These are phyloP conservation scores for Penicillium manginii DNA, from an alignment of 495 filamentous ascomycete species.

Conservation along the genomic window DNA sequence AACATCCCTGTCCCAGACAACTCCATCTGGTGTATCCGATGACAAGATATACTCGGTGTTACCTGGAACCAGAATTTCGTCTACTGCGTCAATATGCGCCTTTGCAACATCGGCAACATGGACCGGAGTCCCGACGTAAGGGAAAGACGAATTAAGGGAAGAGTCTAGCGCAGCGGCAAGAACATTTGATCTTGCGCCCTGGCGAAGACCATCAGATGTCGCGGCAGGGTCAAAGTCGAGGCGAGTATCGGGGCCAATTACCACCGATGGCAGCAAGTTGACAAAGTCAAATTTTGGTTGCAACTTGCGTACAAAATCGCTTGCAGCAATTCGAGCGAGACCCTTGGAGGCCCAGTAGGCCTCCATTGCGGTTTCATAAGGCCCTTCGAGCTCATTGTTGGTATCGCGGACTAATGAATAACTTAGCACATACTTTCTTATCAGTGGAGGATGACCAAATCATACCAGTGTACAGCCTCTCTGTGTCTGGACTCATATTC, in stretches of 20 bases:
- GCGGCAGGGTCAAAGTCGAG: conserved; percentile 13
- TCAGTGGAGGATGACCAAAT: background rate
- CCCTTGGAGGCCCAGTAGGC: conserved; percentile 37
- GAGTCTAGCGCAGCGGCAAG: conserved; percentile 17
- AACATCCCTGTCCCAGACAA: conserved; percentile 48
- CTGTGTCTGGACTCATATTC: conserved; percentile 26
- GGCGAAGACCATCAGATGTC: conserved; percentile 10
- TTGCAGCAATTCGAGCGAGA: conserved; percentile 31
- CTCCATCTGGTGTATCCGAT: conserved; percentile 22
- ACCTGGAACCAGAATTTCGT: conserved; percentile 13
- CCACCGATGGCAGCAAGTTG: conserved; percentile 23
- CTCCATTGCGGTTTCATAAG: conserved; percentile 22
- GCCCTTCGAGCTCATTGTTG: conserved; percentile 14
- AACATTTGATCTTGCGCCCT: conserved; percentile 19
- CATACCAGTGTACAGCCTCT: conserved; percentile 23
- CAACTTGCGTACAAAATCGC: conserved; percentile 20
- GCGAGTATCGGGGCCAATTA: conserved; percentile 27
- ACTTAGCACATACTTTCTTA: background rate
- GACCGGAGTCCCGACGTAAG: conserved; percentile 25
- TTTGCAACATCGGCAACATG: conserved; percentile 31
- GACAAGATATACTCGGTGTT: conserved; percentile 26
- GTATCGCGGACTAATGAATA: conserved; percentile 15
- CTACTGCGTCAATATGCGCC: conserved; percentile 32
- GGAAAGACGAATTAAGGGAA: conserved; percentile 19
- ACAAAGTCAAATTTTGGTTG: conserved; percentile 29